phyloP scores from a whole-genome alignment of 2,329 filamentous ascomycete genomes.

The Talaromyces amestolkiae region DNA sequence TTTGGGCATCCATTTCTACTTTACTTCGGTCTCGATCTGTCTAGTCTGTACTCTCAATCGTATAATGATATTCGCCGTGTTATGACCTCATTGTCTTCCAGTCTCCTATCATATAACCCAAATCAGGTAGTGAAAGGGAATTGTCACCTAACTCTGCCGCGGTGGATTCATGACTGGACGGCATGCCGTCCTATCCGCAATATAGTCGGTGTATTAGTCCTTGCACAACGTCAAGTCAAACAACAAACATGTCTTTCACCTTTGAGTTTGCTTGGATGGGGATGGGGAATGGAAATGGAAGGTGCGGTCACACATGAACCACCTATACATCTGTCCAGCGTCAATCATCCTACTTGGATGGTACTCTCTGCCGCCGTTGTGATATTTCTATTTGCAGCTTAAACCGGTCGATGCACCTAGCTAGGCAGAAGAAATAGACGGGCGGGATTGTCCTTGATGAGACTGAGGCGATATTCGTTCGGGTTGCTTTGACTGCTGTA shows the following conservation, averaged over 20 bases:
- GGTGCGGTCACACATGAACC: background rate
- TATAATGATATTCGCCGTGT: background rate
- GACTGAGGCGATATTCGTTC: background rate
- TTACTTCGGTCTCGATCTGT: background rate
- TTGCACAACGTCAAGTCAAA: conserved; percentile 7
- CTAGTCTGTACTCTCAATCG: background rate
- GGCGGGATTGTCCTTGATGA: background rate
- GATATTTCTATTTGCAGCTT: background rate
- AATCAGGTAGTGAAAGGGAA: background rate
- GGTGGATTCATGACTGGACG: background rate
- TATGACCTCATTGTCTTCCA: background rate
- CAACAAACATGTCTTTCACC: background rate
- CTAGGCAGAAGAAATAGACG: background rate
- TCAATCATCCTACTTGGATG: background rate
- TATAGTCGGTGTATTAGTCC: background rate
- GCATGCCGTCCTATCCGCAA: background rate
- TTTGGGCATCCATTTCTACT: background rate
- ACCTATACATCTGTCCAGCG: background rate
- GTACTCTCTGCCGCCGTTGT: background rate
- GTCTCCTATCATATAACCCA: background rate
- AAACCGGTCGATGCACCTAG: background rate
- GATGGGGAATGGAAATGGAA: background rate
- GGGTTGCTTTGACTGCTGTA: background rate
- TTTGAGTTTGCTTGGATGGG: background rate
- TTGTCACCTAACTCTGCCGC: background rate